Evolutionary conservation across 169 alveolate species (phyloP), one percentile per base, ranked within the genome.

Genomic region (Plasmodium vinckei): DNA sequence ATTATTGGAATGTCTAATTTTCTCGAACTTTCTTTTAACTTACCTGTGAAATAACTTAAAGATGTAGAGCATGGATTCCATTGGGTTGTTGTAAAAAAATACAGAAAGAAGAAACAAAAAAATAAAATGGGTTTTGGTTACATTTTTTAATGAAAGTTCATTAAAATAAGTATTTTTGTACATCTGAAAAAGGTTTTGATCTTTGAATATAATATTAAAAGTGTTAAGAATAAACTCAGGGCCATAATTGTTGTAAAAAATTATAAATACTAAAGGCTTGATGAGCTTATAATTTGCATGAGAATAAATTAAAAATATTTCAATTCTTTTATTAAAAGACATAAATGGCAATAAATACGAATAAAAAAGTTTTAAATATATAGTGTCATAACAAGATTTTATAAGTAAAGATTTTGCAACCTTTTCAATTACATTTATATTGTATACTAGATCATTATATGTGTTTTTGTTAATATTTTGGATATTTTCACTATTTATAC

Each of bases 261-360:
- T 51, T 7, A 79, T 53, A 49, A 79, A 79, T 51, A 65, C 13
- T 27, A 79, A 54, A 27, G 89, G 82, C 60, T 79, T 79, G 59
- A 64, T 51, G 54, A 79, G 65, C 54, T 79, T 79, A 47, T 64
- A 79, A 25, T 61, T 79, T 39, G 72, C 5, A 46, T 53, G 67
- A 9, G 89, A 65, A 46, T 79, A 79, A 0, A 47, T 79, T 68
- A 79, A 79, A 79, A 79, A 79, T 12, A 79, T 21, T 54, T 79
- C 82, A n/a, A 79, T 57, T 79, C 82, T 65, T 53, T 79, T 79
- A 27, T 79, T 79, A 54, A 53, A 79, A 15, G 89, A 65, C 12
- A 79, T 64, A 49, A 54, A n/a, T n/a, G 89, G 89, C 39, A 79
- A 79, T 39, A 79, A 69, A 56, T 79, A 79, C 7, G 21, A 44